These are phyloP conservation scores for Suhomyces wounanorum DNA, from an alignment of 1,139 yeast genomes.

Conservation along the genomic window DNA sequence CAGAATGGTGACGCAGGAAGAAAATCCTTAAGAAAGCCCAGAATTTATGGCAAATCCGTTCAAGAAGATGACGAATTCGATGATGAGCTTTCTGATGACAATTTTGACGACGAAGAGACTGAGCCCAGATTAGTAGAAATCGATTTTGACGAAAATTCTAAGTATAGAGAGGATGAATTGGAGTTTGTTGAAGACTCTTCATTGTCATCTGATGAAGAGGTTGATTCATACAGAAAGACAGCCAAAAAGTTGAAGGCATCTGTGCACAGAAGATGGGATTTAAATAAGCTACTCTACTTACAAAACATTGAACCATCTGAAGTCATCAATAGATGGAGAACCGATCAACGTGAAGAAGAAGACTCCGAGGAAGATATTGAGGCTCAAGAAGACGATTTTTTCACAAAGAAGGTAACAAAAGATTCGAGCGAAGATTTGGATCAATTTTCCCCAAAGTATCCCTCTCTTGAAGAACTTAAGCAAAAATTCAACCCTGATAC, in stretches of 20 bases:
- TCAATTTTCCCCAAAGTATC: conserved; percentile 38
- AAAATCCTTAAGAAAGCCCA: conserved; percentile 58
- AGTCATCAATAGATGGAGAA: conserved; percentile 74
- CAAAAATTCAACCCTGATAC: conserved; percentile 51
- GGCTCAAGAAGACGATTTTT: conserved; percentile 61
- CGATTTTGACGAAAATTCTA: conserved; percentile 42
- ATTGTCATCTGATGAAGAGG: conserved; percentile 46
- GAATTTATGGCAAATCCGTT: conserved; percentile 56
- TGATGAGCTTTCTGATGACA: conserved; percentile 33
- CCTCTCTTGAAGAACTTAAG: conserved; percentile 52
- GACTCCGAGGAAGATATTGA: conserved; percentile 52
- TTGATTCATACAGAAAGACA: conserved; percentile 37
- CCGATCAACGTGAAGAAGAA: conserved; percentile 48
- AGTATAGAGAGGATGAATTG: conserved; percentile 49
- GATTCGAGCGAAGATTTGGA: conserved; percentile 36
- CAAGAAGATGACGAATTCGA: conserved; percentile 54
- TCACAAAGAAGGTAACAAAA: conserved; percentile 50
- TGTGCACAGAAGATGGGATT: conserved; percentile 66
- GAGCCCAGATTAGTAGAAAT: conserved; percentile 48
- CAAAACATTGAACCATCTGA: conserved; percentile 74
- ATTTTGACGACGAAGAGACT: conserved; percentile 38
- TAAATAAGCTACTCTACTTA: conserved; percentile 78
- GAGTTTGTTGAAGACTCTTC: conserved; percentile 52
- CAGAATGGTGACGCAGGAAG: conserved; percentile 53
- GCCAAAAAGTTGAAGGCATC: conserved; percentile 48